Base-by-base conservation (phyloP, 176 grass and related monocot genomes). In the Themeda triandra region DNA sequence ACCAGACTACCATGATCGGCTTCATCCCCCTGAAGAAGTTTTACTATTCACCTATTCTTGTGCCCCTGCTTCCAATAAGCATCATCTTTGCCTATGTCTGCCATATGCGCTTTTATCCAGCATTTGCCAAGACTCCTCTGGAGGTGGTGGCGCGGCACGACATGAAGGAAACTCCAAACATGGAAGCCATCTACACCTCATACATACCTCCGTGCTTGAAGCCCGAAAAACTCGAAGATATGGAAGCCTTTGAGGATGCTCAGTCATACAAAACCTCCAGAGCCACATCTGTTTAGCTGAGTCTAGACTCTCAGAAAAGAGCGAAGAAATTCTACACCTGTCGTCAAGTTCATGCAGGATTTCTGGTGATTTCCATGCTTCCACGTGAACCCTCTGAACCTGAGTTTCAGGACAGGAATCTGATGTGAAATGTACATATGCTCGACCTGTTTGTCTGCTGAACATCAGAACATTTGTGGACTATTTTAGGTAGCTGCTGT, bases 1-100 rank as follows among this genome's bases (percentile, higher is more conserved):
- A 96, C 72, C 97, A 99, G 81, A 32, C 13, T 28, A 94, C 97
- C 74, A 99, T 99, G 97, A 5, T 99, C 24, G 97, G 97, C 35
- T 80, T 82, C 76, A 86, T 99, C n/a, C 2, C 0, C 25, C 33
- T 94, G 51, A 96, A 92, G 17, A 0, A 63, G 65, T 99, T 99
- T 41, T 0, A 0, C 0, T 96, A 91, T 15, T 37, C 82, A 4
- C 0, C 90, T 45, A 3, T 94, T 1, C 71, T 99, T 6, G 0
- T 80, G 7, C 92, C 91, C 6, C 64, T 94, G 30, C 33, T 99
- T 37, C 48, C 73, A n/a, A 64, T 84, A 5, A 94, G 91, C 27
- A 82, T 96, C 27, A 77, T 94, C 71, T 99, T 87, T 12, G 81
- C 93, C 44, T 88, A 82, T 73, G 14, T 92, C 36, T 89, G 86